These are phyloP conservation scores for Cystofilobasidium capitatum DNA, from an alignment of 768 basidiomycete genomes.

Conservation along the genomic window DNA sequence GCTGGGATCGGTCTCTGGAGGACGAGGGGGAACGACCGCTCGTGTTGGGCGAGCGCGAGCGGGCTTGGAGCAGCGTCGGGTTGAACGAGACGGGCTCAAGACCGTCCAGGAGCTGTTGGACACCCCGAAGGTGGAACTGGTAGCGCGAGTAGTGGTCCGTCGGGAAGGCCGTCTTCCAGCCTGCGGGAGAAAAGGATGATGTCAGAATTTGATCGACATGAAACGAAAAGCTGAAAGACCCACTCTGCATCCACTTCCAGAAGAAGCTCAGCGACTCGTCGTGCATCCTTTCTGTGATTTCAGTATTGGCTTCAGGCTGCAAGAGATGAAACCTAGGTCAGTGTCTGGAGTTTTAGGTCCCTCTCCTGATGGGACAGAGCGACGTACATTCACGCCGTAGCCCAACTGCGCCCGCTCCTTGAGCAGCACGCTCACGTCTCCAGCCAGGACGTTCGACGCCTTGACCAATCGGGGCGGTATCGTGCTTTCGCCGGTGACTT, in stretches of 20 bases:
- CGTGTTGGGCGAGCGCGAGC: neutral
- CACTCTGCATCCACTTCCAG: conserved; percentile 4
- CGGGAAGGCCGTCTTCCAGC: neutral
- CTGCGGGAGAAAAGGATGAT: neutral
- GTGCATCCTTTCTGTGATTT: neutral
- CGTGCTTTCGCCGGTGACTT: neutral
- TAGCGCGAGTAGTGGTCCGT: conserved; percentile 5
- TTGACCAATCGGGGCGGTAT: neutral
- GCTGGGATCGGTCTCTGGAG: neutral
- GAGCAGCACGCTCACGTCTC: neutral
- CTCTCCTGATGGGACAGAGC: neutral
- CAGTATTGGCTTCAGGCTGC: neutral
- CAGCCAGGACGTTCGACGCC: neutral
- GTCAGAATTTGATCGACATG: neutral
- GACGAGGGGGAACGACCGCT: neutral
- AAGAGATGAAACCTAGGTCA: too few relatives aligned
- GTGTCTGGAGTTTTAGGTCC: too few relatives aligned
- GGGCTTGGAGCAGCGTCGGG: neutral
- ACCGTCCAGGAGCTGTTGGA: neutral
- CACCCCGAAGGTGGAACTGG: conserved; percentile 5
- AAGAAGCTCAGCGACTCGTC: conserved; percentile 7
- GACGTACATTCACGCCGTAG: neutral
- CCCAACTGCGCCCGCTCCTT: neutral
- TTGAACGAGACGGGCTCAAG: conserved; percentile 6
- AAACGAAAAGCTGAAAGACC: neutral